Conservation (phyloP, 2,329 filamentous ascomycete species). For the Beauveria sp. region DNA sequence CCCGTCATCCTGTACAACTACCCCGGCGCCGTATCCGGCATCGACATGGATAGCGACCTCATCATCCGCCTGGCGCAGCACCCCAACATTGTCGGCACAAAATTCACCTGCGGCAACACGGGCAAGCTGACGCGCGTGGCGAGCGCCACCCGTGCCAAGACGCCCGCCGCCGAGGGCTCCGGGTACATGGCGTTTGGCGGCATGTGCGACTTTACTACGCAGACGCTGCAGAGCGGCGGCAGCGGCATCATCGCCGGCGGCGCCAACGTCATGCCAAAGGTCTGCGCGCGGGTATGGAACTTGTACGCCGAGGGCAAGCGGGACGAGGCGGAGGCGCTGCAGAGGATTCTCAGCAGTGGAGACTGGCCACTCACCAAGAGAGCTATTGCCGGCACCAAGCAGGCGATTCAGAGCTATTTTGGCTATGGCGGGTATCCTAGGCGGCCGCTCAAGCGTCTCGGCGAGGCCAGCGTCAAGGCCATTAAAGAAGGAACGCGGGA, state of each 20-base stretch:
- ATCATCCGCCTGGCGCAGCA: slow-evolving; percentile 73
- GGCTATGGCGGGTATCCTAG: slow-evolving; percentile 75
- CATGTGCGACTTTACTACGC: slow-evolving; percentile 80
- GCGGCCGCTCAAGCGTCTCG: slow-evolving; percentile 60
- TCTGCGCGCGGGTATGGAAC: slow-evolving; percentile 72
- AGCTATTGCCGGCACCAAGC: slow-evolving; percentile 81
- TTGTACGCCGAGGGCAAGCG: slow-evolving; percentile 65
- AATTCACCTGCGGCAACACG: slow-evolving; percentile 88
- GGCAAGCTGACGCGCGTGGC: slow-evolving; percentile 83
- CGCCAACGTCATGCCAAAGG: slow-evolving; percentile 78
- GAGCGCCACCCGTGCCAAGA: slow-evolving; percentile 62
- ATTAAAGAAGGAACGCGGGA: slow-evolving; percentile 52
- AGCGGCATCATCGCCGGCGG: slow-evolving; percentile 80
- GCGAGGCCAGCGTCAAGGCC: slow-evolving; percentile 43
- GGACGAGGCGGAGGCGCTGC: slow-evolving; percentile 66
- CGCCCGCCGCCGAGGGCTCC: slow-evolving; percentile 48
- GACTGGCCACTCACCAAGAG: slow-evolving; percentile 81
- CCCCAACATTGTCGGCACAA: slow-evolving; percentile 79
- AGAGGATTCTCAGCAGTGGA: slow-evolving; percentile 68
- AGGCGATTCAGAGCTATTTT: slow-evolving; percentile 70
- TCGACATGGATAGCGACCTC: slow-evolving; percentile 85
- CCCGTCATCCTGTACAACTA: slow-evolving; percentile 89
- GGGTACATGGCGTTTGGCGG: slow-evolving; percentile 83
- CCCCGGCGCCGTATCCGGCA: slow-evolving; percentile 75
- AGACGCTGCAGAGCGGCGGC: slow-evolving; percentile 71